Conservation (phyloP, 176 grass and related monocot species). For the Poa pratensis region DNA sequence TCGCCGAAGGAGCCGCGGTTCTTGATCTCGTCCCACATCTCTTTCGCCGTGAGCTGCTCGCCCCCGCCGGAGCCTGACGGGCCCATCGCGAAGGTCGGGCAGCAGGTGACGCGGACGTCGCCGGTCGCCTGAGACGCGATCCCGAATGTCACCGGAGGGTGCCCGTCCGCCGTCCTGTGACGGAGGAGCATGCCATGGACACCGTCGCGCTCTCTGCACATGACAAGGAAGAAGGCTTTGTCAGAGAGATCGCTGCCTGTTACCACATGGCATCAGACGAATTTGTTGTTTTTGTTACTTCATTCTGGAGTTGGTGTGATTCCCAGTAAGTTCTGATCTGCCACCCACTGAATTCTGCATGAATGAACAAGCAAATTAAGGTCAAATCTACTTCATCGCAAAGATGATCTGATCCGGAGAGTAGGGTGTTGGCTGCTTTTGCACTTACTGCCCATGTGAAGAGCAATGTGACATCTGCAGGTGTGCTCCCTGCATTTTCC, state of each 20-base stretch:
- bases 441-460: constrained; percentile 80
- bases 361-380: constrained; percentile 13
- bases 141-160: constrained; percentile 63
- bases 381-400: background rate
- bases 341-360: constrained; percentile 71
- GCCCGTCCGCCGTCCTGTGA: constrained; percentile 56
- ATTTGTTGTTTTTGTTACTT: constrained; percentile 42
- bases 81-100: constrained; percentile 56
- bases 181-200: constrained; percentile 67
- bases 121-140: constrained; percentile 61
- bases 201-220: constrained; percentile 51
- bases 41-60: constrained; percentile 48
- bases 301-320: constrained; percentile 71
- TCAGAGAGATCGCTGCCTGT: constrained; percentile 8
- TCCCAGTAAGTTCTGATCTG: constrained; percentile 58
- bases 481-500: constrained; percentile 52
- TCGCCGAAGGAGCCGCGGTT: constrained; percentile 62
- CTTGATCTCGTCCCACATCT: constrained; percentile 68
- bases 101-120: constrained; percentile 63
- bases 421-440: constrained; percentile 4
- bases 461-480: constrained; percentile 71
- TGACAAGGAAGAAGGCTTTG: background rate
- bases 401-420: background rate
- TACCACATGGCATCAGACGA: background rate
- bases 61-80: constrained; percentile 39